Evolutionary conservation across 2,329 filamentous ascomycete genomes (phyloP).

Genomic region (Ilyonectria robusta): DNA sequence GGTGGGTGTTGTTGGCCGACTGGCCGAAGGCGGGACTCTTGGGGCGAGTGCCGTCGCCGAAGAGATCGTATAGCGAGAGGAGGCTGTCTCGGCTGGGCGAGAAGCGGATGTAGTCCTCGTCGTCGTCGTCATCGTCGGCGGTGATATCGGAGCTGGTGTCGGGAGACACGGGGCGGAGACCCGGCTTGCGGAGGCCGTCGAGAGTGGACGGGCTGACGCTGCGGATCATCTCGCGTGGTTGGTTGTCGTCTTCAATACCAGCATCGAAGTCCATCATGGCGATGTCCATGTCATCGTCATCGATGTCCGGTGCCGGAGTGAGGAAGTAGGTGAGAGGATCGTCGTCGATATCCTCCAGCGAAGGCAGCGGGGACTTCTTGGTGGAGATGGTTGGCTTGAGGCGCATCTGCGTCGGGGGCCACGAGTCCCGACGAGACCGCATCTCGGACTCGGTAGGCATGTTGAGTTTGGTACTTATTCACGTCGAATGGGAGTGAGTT

Average conservation of each 20-base stretch:
- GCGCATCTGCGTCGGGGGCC: constrained; percentile 66
- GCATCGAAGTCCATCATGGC: constrained; percentile 69
- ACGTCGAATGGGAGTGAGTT: constrained; percentile 5
- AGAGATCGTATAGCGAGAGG: constrained; percentile 61
- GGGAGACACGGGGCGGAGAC: constrained; percentile 45
- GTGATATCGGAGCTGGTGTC: constrained; percentile 55
- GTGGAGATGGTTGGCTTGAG: constrained; percentile 59
- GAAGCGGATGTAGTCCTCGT: constrained; percentile 67
- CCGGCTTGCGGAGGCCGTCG: constrained; percentile 63
- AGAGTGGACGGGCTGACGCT: constrained; percentile 71
- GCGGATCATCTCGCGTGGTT: constrained; percentile 62
- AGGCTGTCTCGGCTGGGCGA: constrained; percentile 57
- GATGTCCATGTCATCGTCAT: constrained; percentile 58
- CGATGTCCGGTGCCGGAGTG: constrained; percentile 61
- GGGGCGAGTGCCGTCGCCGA: constrained; percentile 54
- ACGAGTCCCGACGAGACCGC: constrained; percentile 61
- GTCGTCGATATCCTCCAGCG: constrained; percentile 65
- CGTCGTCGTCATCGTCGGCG: constrained; percentile 63
- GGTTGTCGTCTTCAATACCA: constrained; percentile 67
- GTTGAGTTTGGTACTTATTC: constrained; percentile 14
- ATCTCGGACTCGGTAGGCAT: constrained; percentile 56
- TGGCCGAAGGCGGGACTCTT: constrained; percentile 52
- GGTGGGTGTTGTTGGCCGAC: constrained; percentile 48
- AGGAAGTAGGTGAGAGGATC: constrained; percentile 71
- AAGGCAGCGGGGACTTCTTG: constrained; percentile 58